Conservation (phyloP, 1,139 yeast genomes). For the Hemisphaericaspora subhashii region DNA sequence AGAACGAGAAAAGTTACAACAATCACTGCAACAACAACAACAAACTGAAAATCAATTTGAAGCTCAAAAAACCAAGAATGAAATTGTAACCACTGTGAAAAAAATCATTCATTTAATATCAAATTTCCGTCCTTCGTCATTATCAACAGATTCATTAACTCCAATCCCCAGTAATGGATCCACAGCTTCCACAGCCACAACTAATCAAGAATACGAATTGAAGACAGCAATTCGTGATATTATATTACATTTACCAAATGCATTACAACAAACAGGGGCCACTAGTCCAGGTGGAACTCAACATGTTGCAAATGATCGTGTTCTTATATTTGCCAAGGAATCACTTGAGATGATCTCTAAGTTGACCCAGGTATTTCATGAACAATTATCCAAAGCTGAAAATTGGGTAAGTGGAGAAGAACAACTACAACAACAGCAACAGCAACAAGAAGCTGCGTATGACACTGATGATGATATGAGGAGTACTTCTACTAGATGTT, state of each 20-base stretch:
- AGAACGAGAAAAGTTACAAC: conserved; percentile 14
- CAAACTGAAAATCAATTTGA: conserved; percentile 21
- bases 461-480: conserved; percentile 10
- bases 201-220: conserved; percentile 26
- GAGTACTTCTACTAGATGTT: conserved; percentile 10
- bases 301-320: conserved; percentile 51
- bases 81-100: conserved; percentile 83
- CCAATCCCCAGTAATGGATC: conserved; percentile 15
- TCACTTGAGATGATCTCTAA: conserved; percentile 84
- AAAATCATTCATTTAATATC: conserved; percentile 86
- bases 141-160: conserved; percentile 22
- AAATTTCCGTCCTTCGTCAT: conserved; percentile 77
- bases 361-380: conserved; percentile 80
- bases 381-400: conserved; percentile 81
- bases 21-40: conserved; percentile 8
- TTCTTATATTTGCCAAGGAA: conserved; percentile 82
- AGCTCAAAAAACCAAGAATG: conserved; percentile 62
- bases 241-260: conserved; percentile 65
- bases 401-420: conserved; percentile 65
- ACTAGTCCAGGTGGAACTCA: conserved; percentile 6
- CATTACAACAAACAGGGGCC: conserved; percentile 26
- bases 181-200: too few relatives aligned
- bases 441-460: conserved; percentile 3
- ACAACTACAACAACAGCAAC: conserved; percentile 4
- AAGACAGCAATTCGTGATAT: conserved; percentile 80